Conservation (phyloP, 768 basidiomycete species). For the Mycena epipterygia region DNA sequence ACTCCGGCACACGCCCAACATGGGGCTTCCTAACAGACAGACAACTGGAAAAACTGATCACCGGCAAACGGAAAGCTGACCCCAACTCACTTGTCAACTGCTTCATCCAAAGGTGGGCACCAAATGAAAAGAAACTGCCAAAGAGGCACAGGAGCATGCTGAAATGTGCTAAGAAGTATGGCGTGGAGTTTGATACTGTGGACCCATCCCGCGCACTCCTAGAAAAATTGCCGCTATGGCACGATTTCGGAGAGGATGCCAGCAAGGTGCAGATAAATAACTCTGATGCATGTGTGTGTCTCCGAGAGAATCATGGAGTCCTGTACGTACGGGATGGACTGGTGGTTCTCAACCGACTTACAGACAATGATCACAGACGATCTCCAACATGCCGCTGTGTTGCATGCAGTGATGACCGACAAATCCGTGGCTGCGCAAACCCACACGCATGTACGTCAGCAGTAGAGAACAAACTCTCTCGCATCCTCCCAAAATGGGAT, state of each 20-base stretch:
- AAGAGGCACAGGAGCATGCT: neutral
- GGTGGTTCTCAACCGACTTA: neutral
- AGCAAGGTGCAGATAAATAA: neutral
- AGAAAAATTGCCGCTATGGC: neutral
- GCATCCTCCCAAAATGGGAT: constrained; percentile 5
- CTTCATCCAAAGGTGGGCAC: constrained; percentile 7
- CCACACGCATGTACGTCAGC: neutral
- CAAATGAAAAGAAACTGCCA: neutral
- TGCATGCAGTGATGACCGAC: neutral
- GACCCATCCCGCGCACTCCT: neutral
- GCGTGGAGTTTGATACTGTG: neutral
- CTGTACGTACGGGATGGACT: neutral
- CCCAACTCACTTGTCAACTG: neutral
- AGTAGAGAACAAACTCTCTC: neutral
- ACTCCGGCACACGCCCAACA: neutral
- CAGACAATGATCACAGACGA: neutral
- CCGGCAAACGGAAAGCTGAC: neutral
- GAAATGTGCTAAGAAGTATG: constrained; percentile 1
- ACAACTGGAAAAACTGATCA: neutral
- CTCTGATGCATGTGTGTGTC: neutral
- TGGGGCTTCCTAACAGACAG: constrained; percentile 7
- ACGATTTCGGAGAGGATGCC: constrained; percentile 1
- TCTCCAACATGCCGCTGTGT: neutral
- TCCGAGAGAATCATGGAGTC: neutral
- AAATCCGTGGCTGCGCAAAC: neutral